Conservation (phyloP, 2,329 filamentous ascomycete genomes). For the Macrophomina tecta region DNA sequence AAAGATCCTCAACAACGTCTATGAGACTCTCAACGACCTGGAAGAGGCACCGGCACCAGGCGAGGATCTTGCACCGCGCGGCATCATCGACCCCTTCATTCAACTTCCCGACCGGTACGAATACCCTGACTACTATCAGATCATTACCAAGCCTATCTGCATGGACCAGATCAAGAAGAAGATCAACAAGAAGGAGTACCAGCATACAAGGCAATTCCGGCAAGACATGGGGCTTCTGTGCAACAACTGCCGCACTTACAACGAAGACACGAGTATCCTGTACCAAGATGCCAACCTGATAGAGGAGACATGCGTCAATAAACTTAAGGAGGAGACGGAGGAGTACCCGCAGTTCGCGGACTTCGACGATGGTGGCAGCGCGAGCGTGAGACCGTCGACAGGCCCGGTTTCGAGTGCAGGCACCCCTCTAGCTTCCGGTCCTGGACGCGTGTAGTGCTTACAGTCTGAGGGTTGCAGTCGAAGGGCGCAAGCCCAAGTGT, state of each 20-base stretch:
- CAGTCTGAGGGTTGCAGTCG: not conserved
- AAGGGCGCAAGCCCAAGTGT: not conserved
- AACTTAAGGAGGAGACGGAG: slow-evolving; percentile 61
- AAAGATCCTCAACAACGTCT: slow-evolving; percentile 76
- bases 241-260: slow-evolving; percentile 92
- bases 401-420: slow-evolving; percentile 60
- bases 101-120: slow-evolving; percentile 87
- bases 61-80: slow-evolving; percentile 68
- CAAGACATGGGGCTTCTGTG: slow-evolving; percentile 85
- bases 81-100: slow-evolving; percentile 93
- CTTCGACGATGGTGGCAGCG: slow-evolving; percentile 59
- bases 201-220: slow-evolving; percentile 77
- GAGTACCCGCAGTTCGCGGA: slow-evolving; percentile 63
- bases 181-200: slow-evolving; percentile 96
- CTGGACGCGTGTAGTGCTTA: slow-evolving; percentile 1
- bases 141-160: slow-evolving; percentile 91
- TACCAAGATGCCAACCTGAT: slow-evolving; percentile 93
- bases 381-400: slow-evolving; percentile 58
- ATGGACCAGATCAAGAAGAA: slow-evolving; percentile 95
- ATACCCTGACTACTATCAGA: slow-evolving; percentile 93
- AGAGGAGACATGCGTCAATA: slow-evolving; percentile 64
- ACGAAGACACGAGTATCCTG: slow-evolving; percentile 91
- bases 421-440: slow-evolving; percentile 58
- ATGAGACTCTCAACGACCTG: slow-evolving; percentile 80
- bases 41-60: slow-evolving; percentile 63